Base-by-base conservation (phyloP, 352 stramenopile species). In the Globisporangium barbulae region DNA sequence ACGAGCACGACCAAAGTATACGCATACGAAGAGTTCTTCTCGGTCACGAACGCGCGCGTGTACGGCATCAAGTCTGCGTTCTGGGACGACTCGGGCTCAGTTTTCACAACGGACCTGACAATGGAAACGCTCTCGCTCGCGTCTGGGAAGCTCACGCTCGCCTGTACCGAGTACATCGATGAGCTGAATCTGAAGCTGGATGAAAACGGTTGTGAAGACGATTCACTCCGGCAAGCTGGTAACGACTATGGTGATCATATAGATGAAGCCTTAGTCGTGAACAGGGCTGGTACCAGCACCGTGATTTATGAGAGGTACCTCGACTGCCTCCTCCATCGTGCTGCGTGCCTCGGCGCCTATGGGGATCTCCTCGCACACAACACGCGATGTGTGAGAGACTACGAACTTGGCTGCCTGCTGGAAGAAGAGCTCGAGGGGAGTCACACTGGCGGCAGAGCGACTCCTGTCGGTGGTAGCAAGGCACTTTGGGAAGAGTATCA, bases 51-150 rank as follows among this genome's bases (percentile, higher is more conserved):
- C 35, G 73, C 74, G 1, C 69, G 80, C 6, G 72, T 83, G 2
- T 87, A 85, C 31, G 73, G 66, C 5, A 64, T 78, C 3, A 50
- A 33, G 0, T 69, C 67, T 0, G 68, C 79, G 15, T 64, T 87
- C 4, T 88, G 78, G 78, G 37, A 72, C 5, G 69, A 83, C n/a
- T 49, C 41, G 2, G 61, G 61, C 2, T 56, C 53, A 1, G 49
- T 64, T 9, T 89, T 89, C 50, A 78, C 68, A 2, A 67, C 72
- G 2, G 77, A 88, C 61, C 48, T 92, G 44, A 77, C 79, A 0
- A 75, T 80, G 63, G 79, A 92, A 45, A 79, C 81, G 1, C 44
- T 90, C n/a, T 90, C 79, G 5, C 66, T 89, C 12, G 81, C 81
- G 1, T 85, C 78, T 2, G 70, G 71, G 9, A 89, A 90, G 67